phyloP scores from a whole-genome alignment of 495 filamentous ascomycete genomes.

The Penicillium turbatum region DNA sequence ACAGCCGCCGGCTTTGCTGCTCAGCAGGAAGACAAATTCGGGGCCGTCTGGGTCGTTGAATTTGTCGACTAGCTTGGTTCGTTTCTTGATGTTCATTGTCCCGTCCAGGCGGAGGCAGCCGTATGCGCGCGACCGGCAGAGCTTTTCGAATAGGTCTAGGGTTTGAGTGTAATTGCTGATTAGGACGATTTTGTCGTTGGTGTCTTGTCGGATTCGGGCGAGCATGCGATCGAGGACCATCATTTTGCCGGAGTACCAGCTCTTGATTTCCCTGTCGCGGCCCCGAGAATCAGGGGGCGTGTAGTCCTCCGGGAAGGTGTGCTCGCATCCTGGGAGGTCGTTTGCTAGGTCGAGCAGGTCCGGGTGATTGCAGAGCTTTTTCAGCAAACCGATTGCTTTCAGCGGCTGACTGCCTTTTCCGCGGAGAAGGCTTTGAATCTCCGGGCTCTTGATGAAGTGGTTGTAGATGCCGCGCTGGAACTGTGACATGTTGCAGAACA shows the following conservation, averaged over 20 bases:
- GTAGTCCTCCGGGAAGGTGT: constrained; percentile 81
- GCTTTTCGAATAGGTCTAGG: constrained; percentile 87
- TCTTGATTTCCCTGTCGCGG: constrained; percentile 85
- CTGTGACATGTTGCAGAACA: constrained; percentile 94
- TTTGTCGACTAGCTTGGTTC: constrained; percentile 94
- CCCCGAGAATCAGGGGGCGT: constrained; percentile 81
- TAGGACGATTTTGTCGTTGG: constrained; percentile 98
- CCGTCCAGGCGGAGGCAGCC: constrained; percentile 88
- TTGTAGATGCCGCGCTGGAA: constrained; percentile 95
- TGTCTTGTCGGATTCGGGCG: constrained; percentile 89
- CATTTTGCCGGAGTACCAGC: constrained; percentile 99
- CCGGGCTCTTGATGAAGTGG: constrained; percentile 92
- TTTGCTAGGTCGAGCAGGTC: constrained; percentile 81
- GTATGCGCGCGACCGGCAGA: constrained; percentile 82
- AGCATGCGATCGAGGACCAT: constrained; percentile 97
- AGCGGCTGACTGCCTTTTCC: constrained; percentile 96
- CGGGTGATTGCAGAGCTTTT: constrained; percentile 98
- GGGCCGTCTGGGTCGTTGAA: constrained; percentile 92
- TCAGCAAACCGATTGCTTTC: constrained; percentile 92
- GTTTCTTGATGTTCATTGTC: constrained; percentile 95
- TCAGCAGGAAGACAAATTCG: constrained; percentile 95
- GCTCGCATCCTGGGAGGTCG: constrained; percentile 85
- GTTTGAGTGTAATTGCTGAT: constrained; percentile 99
- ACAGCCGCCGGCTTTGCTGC: constrained; percentile 92
- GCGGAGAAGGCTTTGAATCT: constrained; percentile 85